These are phyloP conservation scores for Dillenia suffruticosa DNA, from an alignment of 164 flowering plant genomes.

Conservation along the genomic window DNA sequence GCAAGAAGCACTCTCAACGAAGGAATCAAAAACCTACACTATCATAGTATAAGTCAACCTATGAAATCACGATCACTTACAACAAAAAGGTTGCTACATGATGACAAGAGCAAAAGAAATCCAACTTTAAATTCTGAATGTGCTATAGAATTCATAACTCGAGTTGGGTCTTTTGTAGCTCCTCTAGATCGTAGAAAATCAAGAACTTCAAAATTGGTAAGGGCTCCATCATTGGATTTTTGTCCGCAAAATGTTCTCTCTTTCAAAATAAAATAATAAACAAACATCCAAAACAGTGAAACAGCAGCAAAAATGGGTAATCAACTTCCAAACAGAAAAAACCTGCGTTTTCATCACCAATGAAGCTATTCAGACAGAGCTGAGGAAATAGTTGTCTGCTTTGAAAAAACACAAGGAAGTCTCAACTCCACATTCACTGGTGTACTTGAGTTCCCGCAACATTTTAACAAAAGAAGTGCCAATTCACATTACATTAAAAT, in stretches of 20 bases:
- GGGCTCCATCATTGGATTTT: slow-evolving; percentile 56
- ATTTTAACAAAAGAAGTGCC: too few relatives aligned
- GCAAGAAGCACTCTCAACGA: slow-evolving; percentile 52
- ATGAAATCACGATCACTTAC: background rate
- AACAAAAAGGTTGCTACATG: background rate
- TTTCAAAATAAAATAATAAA: background rate
- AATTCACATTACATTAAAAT: too few relatives aligned
- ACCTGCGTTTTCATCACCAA: slow-evolving; percentile 13
- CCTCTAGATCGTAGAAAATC: slow-evolving; percentile 68
- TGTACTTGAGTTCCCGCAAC: too few relatives aligned
- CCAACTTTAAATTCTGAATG: slow-evolving; percentile 69
- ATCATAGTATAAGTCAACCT: background rate
- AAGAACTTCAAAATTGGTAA: slow-evolving; percentile 87
- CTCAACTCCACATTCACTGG: too few relatives aligned
- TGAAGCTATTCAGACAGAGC: background rate
- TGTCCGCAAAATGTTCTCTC: slow-evolving; percentile 20
- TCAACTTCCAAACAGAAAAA: background rate
- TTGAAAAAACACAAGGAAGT: too few relatives aligned
- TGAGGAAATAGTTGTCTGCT: too few relatives aligned
- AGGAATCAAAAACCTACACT: slow-evolving; percentile 65
- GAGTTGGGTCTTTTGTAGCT: slow-evolving; percentile 55
- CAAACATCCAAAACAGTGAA: background rate
- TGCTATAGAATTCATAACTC: slow-evolving; percentile 37
- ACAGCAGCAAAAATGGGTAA: background rate
- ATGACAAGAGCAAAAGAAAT: background rate